Evolutionary conservation across 2,329 filamentous ascomycete genomes (phyloP), one percentile per base, ranked within the genome.

Genomic region (Dactylonectria estremocensis): DNA sequence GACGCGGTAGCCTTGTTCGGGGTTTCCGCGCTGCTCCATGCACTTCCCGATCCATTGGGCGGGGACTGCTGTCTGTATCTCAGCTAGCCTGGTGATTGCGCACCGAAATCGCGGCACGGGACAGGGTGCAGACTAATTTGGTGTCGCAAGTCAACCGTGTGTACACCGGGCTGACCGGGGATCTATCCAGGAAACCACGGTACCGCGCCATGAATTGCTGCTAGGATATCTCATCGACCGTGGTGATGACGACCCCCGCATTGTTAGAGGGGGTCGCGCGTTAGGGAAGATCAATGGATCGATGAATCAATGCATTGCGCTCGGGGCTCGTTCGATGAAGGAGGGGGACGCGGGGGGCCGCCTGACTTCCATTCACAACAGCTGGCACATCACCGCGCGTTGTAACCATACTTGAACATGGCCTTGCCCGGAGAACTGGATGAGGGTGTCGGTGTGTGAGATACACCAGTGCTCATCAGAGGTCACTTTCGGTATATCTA

Each of bases 41-140:
- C 22, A 45, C 37, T 58, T 53, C 54, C 65, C 65, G 65, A 67
- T 57, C 60, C 59, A n/a, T 60, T 55, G 33, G 55, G 43, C 55
- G 60, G 60, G 65, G 54, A 50, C 55, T 56, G 60, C 54, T 46
- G 50, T 61, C 45, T 43, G 52, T 49, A 67, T 64, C 60, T 62
- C 59, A 60, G 33, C 45, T 60, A 55, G 40, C 54, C 59, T 67
- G 64, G 43, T 54, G 24, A 57, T 37, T 59, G 18, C 10, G 22
- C 48, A 52, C 52, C 50, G 35, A 20, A 52, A 35, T 43, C 28
- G 57, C 52, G 24, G 63, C 57, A 61, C 46, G 48, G 55, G 48
- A 64, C 52, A 46, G 55, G 48, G 55, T 33, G 59, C 46, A 55
- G 59, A 46, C 48, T 40, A 59, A 64, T 40, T 54, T 33, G 52